Percentiles rank a stretch among this genome's conserved stretches.
phyloP scores from a whole-genome alignment of 148 eudicot species.

The Pharnaceum exiguum region DNA sequence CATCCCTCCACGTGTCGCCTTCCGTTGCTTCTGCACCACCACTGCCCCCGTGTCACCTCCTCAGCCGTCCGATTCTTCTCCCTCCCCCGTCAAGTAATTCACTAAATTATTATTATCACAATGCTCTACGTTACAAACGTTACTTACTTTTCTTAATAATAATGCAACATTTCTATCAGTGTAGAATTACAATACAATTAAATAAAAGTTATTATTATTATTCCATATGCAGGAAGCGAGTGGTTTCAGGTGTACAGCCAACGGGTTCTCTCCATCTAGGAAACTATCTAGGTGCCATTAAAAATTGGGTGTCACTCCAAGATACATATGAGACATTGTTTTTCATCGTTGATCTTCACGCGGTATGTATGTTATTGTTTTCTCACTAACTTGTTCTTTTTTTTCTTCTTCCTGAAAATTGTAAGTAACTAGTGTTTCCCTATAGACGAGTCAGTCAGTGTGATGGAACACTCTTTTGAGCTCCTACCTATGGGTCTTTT shows the following conservation, averaged over 20 bases:
- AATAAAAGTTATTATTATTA: too few species aligned
- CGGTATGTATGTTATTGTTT: too few species aligned
- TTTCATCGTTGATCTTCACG: conserved; percentile 97
- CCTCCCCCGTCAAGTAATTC: conserved; percentile 21
- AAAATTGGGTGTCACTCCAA: conserved; percentile 88
- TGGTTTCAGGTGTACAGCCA: conserved; percentile 97
- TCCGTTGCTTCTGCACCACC: conserved; percentile 44
- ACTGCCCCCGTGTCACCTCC: conserved; percentile 28
- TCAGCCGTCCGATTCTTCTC: conserved; percentile 26
- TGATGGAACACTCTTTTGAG: too few species aligned
- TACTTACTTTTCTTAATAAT: too few species aligned
- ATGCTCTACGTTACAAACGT: too few species aligned
- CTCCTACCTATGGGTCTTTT: too few species aligned
- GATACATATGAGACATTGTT: conserved; percentile 75
- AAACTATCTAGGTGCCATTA: conserved; percentile 93
- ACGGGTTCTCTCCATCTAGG: conserved; percentile 94
- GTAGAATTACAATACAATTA: too few species aligned
- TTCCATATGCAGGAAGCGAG: conserved; percentile 74
- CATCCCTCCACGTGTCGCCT: conserved; percentile 12
- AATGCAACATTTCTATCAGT: not conserved
- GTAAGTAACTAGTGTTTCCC: not conserved
- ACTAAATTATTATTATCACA: not conserved
- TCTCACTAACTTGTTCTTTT: conserved; percentile 1
- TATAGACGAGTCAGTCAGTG: not conserved
- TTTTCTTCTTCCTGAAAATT: not conserved